phyloP scores from a whole-genome alignment of 331 rosid genomes.

The Quercus lobata region DNA sequence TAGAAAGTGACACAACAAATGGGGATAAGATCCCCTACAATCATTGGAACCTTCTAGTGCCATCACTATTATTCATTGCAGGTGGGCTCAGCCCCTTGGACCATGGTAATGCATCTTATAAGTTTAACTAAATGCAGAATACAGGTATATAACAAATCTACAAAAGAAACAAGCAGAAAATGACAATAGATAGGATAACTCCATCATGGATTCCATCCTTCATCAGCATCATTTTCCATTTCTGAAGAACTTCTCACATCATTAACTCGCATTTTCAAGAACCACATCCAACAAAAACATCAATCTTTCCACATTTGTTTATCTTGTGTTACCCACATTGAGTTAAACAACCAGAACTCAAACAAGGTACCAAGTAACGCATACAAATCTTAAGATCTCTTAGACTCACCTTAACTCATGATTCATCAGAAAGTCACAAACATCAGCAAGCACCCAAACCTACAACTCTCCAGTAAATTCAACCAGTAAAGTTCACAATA shows the following conservation, averaged over 20 bases:
- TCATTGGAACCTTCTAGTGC: background rate
- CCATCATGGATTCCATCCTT: background rate
- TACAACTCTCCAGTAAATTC: background rate
- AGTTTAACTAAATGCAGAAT: background rate
- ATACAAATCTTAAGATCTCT: background rate
- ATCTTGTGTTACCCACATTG: background rate
- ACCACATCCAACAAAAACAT: background rate
- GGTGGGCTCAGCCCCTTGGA: background rate
- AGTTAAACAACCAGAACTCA: background rate
- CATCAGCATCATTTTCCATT: background rate
- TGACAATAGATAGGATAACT: background rate
- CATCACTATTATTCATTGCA: background rate
- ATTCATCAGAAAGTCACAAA: background rate
- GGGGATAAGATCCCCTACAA: background rate
- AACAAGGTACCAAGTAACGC: background rate
- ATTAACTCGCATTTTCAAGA: background rate
- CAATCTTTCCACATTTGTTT: background rate
- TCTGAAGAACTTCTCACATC: background rate
- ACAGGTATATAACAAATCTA: background rate
- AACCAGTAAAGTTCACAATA: too few species aligned
- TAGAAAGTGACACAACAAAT: background rate
- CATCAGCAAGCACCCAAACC: background rate
- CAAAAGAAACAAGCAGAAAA: background rate
- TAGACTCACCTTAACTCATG: background rate
- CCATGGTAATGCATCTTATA: background rate